Evolutionary conservation across 164 flowering plant species (phyloP).

Genomic region (Tetracentron sinense): DNA sequence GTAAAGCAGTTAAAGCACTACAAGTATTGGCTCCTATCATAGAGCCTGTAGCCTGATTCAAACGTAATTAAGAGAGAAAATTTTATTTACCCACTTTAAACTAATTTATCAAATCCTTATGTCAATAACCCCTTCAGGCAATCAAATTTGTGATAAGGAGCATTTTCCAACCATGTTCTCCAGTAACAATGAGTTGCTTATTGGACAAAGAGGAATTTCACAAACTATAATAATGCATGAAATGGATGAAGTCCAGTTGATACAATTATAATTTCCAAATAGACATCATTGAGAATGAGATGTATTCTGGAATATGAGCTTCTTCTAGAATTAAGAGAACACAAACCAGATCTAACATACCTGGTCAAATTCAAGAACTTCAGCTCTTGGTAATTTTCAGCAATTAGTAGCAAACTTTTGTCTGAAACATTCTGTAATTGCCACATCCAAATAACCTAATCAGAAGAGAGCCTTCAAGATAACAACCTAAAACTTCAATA

Average conservation of each 20-base stretch:
- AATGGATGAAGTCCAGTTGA: neutral
- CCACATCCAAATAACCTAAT: neutral
- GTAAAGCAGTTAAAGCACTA: too few species aligned
- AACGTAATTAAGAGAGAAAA: too few species aligned
- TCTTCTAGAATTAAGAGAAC: neutral
- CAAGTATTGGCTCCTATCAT: too few species aligned
- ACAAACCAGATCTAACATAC: constrained; percentile 27
- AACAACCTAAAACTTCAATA: constrained; percentile 1
- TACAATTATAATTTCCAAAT: neutral
- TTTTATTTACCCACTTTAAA: too few species aligned
- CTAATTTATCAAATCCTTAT: too few species aligned
- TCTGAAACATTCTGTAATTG: constrained; percentile 62
- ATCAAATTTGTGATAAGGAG: too few species aligned
- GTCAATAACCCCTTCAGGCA: too few species aligned
- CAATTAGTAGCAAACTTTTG: constrained; percentile 54
- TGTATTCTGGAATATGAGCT: neutral
- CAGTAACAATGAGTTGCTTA: too few species aligned
- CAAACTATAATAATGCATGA: too few species aligned
- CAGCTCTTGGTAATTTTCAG: constrained; percentile 54
- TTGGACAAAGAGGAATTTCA: too few species aligned
- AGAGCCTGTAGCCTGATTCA: too few species aligned
- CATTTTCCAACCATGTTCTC: too few species aligned
- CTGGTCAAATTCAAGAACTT: constrained; percentile 76
- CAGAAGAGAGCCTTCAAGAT: neutral
- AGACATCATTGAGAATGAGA: neutral